Conservation (phyloP, 176 grass and related monocot genomes). For the Coix lacrymajobi region DNA sequence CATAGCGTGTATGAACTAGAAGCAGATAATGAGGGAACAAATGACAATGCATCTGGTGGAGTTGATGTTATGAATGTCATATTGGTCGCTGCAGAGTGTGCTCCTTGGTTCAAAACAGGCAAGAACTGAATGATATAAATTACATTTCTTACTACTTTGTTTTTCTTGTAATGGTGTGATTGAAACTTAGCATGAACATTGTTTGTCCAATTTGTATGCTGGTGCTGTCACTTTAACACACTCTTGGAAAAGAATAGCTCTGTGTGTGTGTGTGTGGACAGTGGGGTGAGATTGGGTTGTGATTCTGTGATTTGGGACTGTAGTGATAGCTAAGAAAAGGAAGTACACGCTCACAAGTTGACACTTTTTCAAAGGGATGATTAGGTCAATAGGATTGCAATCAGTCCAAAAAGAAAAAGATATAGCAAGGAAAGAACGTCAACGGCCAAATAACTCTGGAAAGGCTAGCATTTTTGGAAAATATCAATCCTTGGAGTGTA, state of each 20-base stretch:
- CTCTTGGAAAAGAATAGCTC: neutral
- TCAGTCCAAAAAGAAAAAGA: neutral
- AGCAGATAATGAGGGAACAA: slow-evolving; percentile 43
- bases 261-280: neutral
- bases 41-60: slow-evolving; percentile 26
- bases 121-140: slow-evolving; percentile 28
- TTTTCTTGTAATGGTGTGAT: neutral
- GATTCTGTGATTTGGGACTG: neutral
- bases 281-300: neutral
- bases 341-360: neutral
- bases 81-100: slow-evolving; percentile 79
- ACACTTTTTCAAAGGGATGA: neutral
- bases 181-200: slow-evolving; percentile 7
- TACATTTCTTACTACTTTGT: neutral
- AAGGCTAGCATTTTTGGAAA: neutral
- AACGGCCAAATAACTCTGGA: neutral
- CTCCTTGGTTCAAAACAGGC: slow-evolving; percentile 99
- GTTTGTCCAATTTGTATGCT: neutral
- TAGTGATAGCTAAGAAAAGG: neutral
- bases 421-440: neutral
- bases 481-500: neutral
- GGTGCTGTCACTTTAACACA: neutral
- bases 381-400: neutral
- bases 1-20: slow-evolving; percentile 30
- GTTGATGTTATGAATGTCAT: slow-evolving; percentile 77